A percentile compares a stretch with the other conserved stretches of the same genome.
Conservation (phyloP, 2,329 filamentous ascomycete species). For the Achaetomium macrosporum region DNA sequence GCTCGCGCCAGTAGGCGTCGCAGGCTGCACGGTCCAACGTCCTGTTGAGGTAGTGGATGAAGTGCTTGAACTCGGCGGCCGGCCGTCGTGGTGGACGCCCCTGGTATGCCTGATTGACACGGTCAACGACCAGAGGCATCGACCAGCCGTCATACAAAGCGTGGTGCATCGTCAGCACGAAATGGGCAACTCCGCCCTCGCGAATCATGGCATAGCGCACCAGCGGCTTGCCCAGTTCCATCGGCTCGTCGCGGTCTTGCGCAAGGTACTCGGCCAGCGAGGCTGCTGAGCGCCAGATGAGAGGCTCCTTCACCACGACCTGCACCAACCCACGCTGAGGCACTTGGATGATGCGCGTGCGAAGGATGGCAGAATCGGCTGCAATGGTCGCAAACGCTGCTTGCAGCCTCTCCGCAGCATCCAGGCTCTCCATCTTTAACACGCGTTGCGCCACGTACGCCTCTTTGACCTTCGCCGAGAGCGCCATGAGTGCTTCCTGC, state of each 20-base stretch:
- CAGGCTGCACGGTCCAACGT: slow-evolving; percentile 31
- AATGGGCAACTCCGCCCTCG: slow-evolving; percentile 32
- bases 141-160: slow-evolving; percentile 53
- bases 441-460: slow-evolving; percentile 49
- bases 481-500: slow-evolving; percentile 49
- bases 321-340: slow-evolving; percentile 39
- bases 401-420: slow-evolving; percentile 31
- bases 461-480: slow-evolving; percentile 45
- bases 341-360: slow-evolving; percentile 42
- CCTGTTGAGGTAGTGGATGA: slow-evolving; percentile 42
- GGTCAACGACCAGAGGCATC: slow-evolving; percentile 44
- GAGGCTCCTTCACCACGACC: slow-evolving; percentile 38
- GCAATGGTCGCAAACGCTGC: slow-evolving; percentile 42
- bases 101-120: slow-evolving; percentile 35
- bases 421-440: slow-evolving; percentile 33
- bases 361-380: slow-evolving; percentile 34
- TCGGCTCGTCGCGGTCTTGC: slow-evolving; percentile 34
- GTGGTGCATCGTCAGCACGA: slow-evolving; percentile 51
- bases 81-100: slow-evolving; percentile 30
- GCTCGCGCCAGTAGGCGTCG: slow-evolving; percentile 41
- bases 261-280: slow-evolving; percentile 35
- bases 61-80: slow-evolving; percentile 31
- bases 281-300: slow-evolving; percentile 30
- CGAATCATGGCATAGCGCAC: slow-evolving; percentile 25
- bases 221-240: slow-evolving; percentile 27